Evolutionary conservation across 768 basidiomycete genomes (phyloP).

Genomic region (Boletus pseudo-olivaceus): DNA sequence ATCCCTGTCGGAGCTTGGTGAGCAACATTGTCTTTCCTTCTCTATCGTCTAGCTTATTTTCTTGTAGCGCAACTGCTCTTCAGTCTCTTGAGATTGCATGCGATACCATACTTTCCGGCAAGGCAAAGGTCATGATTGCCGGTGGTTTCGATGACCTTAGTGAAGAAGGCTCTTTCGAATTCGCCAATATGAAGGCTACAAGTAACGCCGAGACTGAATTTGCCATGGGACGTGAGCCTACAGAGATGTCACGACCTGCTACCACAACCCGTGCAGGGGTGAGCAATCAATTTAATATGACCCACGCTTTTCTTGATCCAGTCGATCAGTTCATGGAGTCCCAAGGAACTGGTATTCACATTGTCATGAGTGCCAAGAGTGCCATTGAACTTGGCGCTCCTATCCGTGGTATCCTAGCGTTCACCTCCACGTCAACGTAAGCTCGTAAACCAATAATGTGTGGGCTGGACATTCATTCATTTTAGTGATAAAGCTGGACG

Average conservation of each 20-base stretch:
- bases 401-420: conserved; percentile 90
- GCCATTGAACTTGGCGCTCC: conserved; percentile 92
- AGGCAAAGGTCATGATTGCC: conserved; percentile 99
- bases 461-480: conserved; percentile 2
- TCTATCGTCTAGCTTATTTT: conserved; percentile 2
- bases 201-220: conserved; percentile 96
- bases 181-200: conserved; percentile 99
- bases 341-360: conserved; percentile 94
- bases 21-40: conserved; percentile 20
- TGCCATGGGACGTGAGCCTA: conserved; percentile 98
- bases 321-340: conserved; percentile 86
- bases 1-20: conserved; percentile 99
- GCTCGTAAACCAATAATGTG: conserved; percentile 27
- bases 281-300: conserved; percentile 27
- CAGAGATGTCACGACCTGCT: conserved; percentile 97
- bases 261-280: conserved; percentile 95
- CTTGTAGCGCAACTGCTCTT: conserved; percentile 82
- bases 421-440: conserved; percentile 94
- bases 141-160: conserved; percentile 98
- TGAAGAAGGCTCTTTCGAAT: conserved; percentile 98
- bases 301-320: conserved; percentile 1
- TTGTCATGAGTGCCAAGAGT: conserved; percentile 95
- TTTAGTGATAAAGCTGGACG: conserved; percentile 95
- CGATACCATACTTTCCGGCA: conserved; percentile 89
- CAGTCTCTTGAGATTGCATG: conserved; percentile 99